Evolutionary conservation across 2,329 filamentous ascomycete species (phyloP).

Genomic region (Rhytidhysteron rufulum): DNA sequence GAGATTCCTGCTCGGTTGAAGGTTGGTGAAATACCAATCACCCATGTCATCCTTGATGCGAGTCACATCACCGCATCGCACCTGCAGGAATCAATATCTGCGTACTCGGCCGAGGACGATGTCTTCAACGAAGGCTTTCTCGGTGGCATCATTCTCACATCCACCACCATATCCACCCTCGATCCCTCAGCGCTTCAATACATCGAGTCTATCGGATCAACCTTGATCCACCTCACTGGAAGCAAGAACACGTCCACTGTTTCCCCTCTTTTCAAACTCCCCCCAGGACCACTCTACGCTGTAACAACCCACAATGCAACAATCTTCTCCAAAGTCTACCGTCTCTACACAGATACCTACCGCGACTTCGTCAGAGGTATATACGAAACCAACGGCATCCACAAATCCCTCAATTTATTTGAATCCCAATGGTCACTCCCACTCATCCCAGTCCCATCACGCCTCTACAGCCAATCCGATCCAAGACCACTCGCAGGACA

Average conservation of each 20-base stretch:
- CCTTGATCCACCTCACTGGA: slow-evolving; percentile 12
- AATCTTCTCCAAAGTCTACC: slow-evolving; percentile 22
- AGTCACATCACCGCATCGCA: too few species aligned
- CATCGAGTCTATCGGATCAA: slow-evolving; percentile 12
- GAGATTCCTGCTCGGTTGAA: too few species aligned
- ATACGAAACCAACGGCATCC: slow-evolving; percentile 20
- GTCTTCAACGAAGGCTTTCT: slow-evolving; percentile 36
- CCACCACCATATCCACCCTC: slow-evolving; percentile 15
- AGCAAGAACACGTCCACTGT: slow-evolving; percentile 8
- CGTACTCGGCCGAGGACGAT: slow-evolving; percentile 34
- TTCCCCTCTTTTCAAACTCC: slow-evolving; percentile 8
- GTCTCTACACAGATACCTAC: slow-evolving; percentile 27
- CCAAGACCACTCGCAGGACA: slow-evolving; percentile 21
- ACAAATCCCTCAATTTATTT: slow-evolving; percentile 20
- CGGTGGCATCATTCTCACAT: slow-evolving; percentile 26
- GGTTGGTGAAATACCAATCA: too few species aligned
- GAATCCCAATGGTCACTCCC: slow-evolving; percentile 23
- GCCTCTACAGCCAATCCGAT: slow-evolving; percentile 35
- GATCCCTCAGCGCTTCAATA: slow-evolving; percentile 20
- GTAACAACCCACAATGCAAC: slow-evolving; percentile 8
- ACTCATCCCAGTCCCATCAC: slow-evolving; percentile 35
- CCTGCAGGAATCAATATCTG: slow-evolving; percentile 24
- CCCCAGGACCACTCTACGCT: slow-evolving; percentile 27
- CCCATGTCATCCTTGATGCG: too few species aligned
- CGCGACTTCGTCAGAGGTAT: slow-evolving; percentile 27